These are phyloP conservation scores for Candida golubevii DNA, from an alignment of 805 yeast genomes.

Conservation along the genomic window DNA sequence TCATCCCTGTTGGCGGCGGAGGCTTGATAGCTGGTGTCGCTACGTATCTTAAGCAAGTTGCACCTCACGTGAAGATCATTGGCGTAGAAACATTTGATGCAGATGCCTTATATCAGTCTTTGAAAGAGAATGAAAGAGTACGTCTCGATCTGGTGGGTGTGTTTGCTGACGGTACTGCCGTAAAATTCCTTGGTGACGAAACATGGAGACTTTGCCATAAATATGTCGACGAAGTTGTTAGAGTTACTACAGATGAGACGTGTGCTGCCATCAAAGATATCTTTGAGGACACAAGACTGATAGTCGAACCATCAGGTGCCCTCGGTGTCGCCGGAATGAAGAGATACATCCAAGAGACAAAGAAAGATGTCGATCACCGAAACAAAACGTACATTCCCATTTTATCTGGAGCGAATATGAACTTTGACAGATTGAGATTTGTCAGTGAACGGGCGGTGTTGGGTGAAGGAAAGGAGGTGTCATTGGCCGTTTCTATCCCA, in stretches of 20 bases:
- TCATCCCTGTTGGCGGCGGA: conserved; percentile 96
- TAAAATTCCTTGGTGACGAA: conserved; percentile 82
- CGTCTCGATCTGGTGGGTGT: conserved; percentile 76
- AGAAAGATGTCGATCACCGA: conserved; percentile 62
- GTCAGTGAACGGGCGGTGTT: conserved; percentile 95
- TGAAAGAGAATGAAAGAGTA: conserved; percentile 51
- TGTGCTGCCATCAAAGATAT: conserved; percentile 96
- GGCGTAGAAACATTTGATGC: conserved; percentile 98
- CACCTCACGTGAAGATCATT: conserved; percentile 94
- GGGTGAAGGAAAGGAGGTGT: conserved; percentile 98
- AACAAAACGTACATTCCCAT: conserved; percentile 75
- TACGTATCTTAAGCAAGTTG: conserved; percentile 85
- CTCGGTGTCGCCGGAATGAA: conserved; percentile 92
- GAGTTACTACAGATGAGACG: conserved; percentile 87
- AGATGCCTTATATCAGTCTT: conserved; percentile 78
- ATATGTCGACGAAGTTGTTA: conserved; percentile 83
- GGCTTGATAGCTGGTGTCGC: conserved; percentile 91
- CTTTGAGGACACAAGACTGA: conserved; percentile 90
- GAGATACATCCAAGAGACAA: conserved; percentile 65
- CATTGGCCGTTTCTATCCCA: conserved; percentile 84
- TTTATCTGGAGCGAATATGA: conserved; percentile 96
- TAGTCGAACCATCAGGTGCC: conserved; percentile 97
- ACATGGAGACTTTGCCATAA: conserved; percentile 77
- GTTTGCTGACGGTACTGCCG: conserved; percentile 99
- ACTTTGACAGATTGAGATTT: conserved; percentile 91